Percentiles rank a stretch among this genome's conserved stretches.
These are phyloP conservation scores for Erigeron philadelphicus DNA, from an alignment of 140 eudicot genomes.

Conservation along the genomic window DNA sequence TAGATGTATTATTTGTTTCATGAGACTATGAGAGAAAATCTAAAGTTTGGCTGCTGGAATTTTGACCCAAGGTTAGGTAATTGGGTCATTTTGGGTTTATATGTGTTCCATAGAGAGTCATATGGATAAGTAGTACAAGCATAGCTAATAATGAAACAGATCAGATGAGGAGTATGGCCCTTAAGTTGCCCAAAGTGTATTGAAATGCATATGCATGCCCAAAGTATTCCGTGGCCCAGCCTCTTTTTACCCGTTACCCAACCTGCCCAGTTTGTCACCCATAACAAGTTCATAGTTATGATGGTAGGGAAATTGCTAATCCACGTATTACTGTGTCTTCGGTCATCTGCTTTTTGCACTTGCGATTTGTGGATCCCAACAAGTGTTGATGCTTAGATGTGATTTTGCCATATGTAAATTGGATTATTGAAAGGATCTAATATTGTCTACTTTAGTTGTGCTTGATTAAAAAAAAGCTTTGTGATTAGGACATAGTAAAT, in stretches of 20 bases:
- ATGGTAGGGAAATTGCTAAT: no score
- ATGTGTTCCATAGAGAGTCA: not conserved
- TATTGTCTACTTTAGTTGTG: not conserved
- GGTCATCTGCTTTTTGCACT: not conserved
- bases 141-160: not conserved
- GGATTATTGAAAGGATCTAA: not conserved
- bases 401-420: slow-evolving; percentile 4
- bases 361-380: not conserved
- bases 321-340: slow-evolving; percentile 1
- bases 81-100: not conserved
- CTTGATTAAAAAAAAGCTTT: not conserved
- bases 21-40: no score
- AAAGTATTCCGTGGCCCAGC: not conserved
- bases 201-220: not conserved
- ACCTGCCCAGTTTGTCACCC: not conserved
- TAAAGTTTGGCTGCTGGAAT: not conserved
- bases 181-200: not conserved
- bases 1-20: slow-evolving; percentile 8
- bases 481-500: slow-evolving; percentile 8
- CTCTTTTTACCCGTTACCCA: not conserved
- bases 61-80: not conserved
- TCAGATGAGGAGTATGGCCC: not conserved
- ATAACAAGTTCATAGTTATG: no score
- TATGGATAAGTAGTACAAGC: not conserved
- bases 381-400: not conserved